Base-by-base conservation (phyloP, 2,329 filamentous ascomycete species). In the Cucurbitaria berberidis region DNA sequence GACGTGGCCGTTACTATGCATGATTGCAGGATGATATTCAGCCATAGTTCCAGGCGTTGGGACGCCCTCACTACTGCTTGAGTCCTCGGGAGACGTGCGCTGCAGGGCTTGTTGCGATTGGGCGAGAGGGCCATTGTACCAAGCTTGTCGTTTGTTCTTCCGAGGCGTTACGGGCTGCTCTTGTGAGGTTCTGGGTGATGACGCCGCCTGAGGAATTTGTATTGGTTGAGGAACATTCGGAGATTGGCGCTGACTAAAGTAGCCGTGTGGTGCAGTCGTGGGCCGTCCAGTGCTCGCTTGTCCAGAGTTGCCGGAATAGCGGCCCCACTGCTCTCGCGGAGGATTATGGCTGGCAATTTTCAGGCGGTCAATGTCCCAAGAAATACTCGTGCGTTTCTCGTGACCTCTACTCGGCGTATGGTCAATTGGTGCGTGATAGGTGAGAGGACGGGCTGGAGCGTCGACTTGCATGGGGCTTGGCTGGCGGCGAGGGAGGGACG, bases 391-490 rank as follows among this genome's bases (percentile, higher is more conserved):
- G 35, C 71, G 67, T 50, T 75, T 68, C 32, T 70, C 66, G 34
- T 72, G 69, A 13, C 60, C 64, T 19, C 64, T 53, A 8, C 55
- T 58, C 26, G 59, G 54, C 24, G 62, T 48, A 47, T 63, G 64
- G 38, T 75, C 62, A 54, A 68, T 36, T 45, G 68, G 66, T 32
- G 67, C 64, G 53, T 70, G 74, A 75, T 75, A 70, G 2, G 70
- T 71, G 10, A 70, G 76, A 62, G 54, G 76, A 29, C 57, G 76
- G 47, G 64, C 83, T 73, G 78, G 78, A 36, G 76, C 67, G 62
- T 96, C 91, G 9, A 92, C 77, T 68, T 89, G 84, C 90, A 95
- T 93, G 0, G 91, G 90, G 46, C 90, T 92, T 2, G 85, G 81
- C 48, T 83, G 82, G 41, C 88, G 85, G 43, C 85, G 82, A 1